These are phyloP conservation scores for Fusarium secorum DNA, from an alignment of 2,329 filamentous ascomycete genomes.

Conservation along the genomic window DNA sequence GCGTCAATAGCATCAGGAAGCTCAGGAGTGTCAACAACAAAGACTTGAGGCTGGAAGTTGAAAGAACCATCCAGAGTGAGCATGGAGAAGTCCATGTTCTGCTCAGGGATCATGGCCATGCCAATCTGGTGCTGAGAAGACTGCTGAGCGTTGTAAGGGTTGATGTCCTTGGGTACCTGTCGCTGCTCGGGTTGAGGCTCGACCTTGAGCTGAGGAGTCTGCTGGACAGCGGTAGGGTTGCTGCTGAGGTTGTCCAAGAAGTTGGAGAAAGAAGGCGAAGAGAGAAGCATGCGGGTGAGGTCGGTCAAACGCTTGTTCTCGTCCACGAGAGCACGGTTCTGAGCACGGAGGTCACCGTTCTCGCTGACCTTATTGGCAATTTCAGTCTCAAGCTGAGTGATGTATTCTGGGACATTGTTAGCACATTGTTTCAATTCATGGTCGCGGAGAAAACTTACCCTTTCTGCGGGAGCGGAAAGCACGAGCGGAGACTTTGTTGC, in stretches of 20 bases:
- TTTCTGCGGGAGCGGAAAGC: slow-evolving; percentile 98
- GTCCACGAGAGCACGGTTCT: slow-evolving; percentile 83
- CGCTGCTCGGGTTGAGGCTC: slow-evolving; percentile 56
- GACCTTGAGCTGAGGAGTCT: slow-evolving; percentile 49
- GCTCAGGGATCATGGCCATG: slow-evolving; percentile 85
- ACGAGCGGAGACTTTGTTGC: slow-evolving; percentile 98
- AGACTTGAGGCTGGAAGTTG: slow-evolving; percentile 74
- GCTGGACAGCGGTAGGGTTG: slow-evolving; percentile 59
- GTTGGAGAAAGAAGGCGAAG: slow-evolving; percentile 82
- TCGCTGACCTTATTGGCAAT: slow-evolving; percentile 85
- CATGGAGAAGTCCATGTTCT: slow-evolving; percentile 76
- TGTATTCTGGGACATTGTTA: slow-evolving; percentile 76
- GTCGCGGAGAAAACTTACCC: slow-evolving; percentile 68
- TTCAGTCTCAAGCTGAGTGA: slow-evolving; percentile 90
- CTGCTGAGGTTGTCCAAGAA: slow-evolving; percentile 76
- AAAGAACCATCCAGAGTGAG: slow-evolving; percentile 67
- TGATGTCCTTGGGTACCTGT: slow-evolving; percentile 71
- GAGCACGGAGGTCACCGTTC: slow-evolving; percentile 77
- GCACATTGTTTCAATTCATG: neutral
- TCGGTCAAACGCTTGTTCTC: slow-evolving; percentile 85
- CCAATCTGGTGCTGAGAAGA: slow-evolving; percentile 73
- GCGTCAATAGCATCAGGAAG: slow-evolving; percentile 68
- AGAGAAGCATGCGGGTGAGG: slow-evolving; percentile 81
- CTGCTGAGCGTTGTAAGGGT: slow-evolving; percentile 64
- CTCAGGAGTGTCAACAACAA: slow-evolving; percentile 76